Percentiles rank a stretch among this genome's conserved stretches.
Conservation (phyloP, 2,329 filamentous ascomycete species). For the Fusarium sacchari region DNA sequence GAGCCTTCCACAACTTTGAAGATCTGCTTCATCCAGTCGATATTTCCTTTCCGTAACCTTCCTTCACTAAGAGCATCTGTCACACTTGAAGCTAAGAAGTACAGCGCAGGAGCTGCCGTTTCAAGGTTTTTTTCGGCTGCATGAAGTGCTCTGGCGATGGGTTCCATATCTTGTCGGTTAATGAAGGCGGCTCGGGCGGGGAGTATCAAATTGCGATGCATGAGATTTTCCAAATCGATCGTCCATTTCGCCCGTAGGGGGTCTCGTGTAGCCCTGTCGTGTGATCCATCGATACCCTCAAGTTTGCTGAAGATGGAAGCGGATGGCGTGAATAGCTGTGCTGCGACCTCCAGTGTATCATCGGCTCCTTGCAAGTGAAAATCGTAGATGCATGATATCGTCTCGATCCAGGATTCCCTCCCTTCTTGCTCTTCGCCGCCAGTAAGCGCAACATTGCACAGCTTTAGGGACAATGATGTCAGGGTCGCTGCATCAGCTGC, state of each 20-base stretch:
- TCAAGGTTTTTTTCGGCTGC: slow-evolving; percentile 50
- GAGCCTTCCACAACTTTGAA: slow-evolving; percentile 48
- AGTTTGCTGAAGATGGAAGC: slow-evolving; percentile 54
- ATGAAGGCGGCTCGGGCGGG: slow-evolving; percentile 61
- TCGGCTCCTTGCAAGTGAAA: slow-evolving; percentile 61
- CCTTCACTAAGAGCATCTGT: slow-evolving; percentile 39
- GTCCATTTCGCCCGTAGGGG: slow-evolving; percentile 53
- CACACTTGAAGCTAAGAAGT: slow-evolving; percentile 52
- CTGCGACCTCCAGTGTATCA: slow-evolving; percentile 61
- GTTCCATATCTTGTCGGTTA: slow-evolving; percentile 53
- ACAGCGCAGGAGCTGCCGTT: slow-evolving; percentile 57
- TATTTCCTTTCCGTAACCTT: slow-evolving; percentile 48
- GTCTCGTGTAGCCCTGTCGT: slow-evolving; percentile 18
- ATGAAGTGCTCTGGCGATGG: slow-evolving; percentile 54
- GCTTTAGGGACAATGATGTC: slow-evolving; percentile 56
- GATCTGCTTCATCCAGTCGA: slow-evolving; percentile 52
- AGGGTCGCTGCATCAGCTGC: slow-evolving; percentile 59
- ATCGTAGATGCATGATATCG: slow-evolving; percentile 60
- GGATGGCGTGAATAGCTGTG: slow-evolving; percentile 54
- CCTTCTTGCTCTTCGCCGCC: slow-evolving; percentile 49
- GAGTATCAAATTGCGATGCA: slow-evolving; percentile 62
- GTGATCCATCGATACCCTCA: slow-evolving; percentile 43
- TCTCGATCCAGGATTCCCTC: slow-evolving; percentile 59
- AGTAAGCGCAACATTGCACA: slow-evolving; percentile 55
- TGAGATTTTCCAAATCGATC: slow-evolving; percentile 58